Percentiles rank a stretch among this genome's conserved stretches.
phyloP scores from a whole-genome alignment of 352 stramenopile genomes.

The Globisporangium camurandrum region DNA sequence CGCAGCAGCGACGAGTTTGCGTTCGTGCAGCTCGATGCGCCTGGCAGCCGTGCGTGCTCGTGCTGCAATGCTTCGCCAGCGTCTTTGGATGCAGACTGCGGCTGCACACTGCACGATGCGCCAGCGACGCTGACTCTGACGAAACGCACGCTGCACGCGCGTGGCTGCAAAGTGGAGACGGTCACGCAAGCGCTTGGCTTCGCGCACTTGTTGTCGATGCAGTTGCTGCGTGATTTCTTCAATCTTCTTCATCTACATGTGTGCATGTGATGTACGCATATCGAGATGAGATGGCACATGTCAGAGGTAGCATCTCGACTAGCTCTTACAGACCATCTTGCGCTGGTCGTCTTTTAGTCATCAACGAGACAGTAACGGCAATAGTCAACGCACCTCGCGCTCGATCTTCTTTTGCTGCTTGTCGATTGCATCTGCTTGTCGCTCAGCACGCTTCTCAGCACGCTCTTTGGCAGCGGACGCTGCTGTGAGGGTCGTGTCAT shows the following conservation, averaged over 20 bases:
- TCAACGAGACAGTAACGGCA: too few species aligned
- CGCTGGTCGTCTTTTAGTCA: too few species aligned
- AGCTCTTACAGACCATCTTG: too few species aligned
- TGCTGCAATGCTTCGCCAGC: conserved; percentile 27
- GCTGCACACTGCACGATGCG: conserved; percentile 17
- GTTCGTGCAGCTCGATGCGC: conserved; percentile 12
- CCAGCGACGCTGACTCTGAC: conserved; percentile 14
- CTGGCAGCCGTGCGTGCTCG: conserved; percentile 13
- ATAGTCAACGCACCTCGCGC: conserved; percentile 29
- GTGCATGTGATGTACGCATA: neutral
- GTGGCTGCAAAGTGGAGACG: conserved; percentile 41
- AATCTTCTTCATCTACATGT: conserved; percentile 58
- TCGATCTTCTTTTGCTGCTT: conserved; percentile 80
- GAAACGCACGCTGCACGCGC: conserved; percentile 41
- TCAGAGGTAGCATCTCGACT: neutral
- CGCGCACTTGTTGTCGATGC: conserved; percentile 56
- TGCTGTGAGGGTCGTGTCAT: conserved; percentile 64
- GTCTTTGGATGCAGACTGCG: conserved; percentile 31
- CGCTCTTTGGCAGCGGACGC: conserved; percentile 60
- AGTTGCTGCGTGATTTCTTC: conserved; percentile 58
- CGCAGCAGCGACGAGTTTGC: conserved; percentile 19
- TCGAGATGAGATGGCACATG: neutral
- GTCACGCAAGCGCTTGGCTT: conserved; percentile 51
- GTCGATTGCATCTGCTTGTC: conserved; percentile 60
- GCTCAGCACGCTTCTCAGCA: conserved; percentile 52